Conservation (phyloP, 768 basidiomycete genomes). For the Candolleomyces efflorescens region DNA sequence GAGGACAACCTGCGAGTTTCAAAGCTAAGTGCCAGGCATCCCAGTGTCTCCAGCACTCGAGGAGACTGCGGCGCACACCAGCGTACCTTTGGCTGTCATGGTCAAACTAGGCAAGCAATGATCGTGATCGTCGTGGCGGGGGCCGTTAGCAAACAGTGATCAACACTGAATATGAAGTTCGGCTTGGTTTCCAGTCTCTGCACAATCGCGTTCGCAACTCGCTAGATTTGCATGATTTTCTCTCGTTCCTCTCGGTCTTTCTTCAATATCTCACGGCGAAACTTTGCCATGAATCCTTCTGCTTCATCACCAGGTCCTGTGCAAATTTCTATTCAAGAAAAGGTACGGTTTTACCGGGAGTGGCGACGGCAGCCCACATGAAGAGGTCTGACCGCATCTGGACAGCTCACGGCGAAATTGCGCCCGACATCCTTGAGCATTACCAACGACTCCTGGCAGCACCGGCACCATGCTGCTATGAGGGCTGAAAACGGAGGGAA, state of each 20-base stretch:
- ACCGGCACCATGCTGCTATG: conserved; percentile 84
- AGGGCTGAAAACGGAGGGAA: conserved; percentile 58
- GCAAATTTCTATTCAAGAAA: conserved; percentile 56
- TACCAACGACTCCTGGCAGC: conserved; percentile 80
- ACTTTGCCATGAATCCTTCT: conserved; percentile 5
- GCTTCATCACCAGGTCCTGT: conserved; percentile 39
- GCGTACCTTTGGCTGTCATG: background rate
- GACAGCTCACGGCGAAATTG: conserved; percentile 59
- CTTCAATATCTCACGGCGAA: conserved; percentile 2
- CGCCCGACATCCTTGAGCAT: conserved; percentile 62
- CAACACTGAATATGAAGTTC: background rate
- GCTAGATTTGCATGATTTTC: background rate
- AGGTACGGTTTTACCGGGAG: conserved; percentile 33
- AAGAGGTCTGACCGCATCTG: conserved; percentile 8
- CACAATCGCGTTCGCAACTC: background rate
- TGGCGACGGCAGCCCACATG: conserved; percentile 13
- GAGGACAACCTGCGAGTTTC: too few species aligned
- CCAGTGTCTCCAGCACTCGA: too few species aligned
- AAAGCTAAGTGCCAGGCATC: too few species aligned
- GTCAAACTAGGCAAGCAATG: background rate
- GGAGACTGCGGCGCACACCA: too few species aligned
- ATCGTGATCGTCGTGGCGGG: background rate
- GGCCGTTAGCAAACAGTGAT: background rate
- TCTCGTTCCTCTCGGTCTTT: background rate
- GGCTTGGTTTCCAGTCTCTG: background rate